A percentile compares a stretch with the other conserved stretches of the same genome.
Evolutionary conservation across 352 stramenopile species (phyloP).

Genomic region (Globisporangium rhizosaccharum): DNA sequence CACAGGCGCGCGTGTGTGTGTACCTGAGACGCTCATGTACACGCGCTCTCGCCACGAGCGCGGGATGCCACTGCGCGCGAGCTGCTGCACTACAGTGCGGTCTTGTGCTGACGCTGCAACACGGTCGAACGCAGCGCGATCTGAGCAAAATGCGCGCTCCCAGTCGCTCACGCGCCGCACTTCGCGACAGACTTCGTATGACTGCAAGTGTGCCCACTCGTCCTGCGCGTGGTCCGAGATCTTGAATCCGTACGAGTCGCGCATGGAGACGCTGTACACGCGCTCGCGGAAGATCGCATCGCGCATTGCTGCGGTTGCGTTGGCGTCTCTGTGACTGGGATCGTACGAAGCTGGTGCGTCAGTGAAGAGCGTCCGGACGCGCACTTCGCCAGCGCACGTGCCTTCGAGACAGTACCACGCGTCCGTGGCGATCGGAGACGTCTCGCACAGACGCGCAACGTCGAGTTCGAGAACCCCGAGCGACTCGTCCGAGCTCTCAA

Average conservation of each 20-base stretch:
- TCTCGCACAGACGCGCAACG: constrained; percentile 27
- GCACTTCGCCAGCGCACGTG: constrained; percentile 51
- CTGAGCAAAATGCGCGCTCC: constrained; percentile 39
- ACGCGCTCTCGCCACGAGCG: constrained; percentile 56
- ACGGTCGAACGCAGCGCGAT: constrained; percentile 28
- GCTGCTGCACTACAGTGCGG: constrained; percentile 23
- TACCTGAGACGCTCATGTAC: constrained; percentile 67
- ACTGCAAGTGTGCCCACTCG: constrained; percentile 59
- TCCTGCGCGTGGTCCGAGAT: constrained; percentile 30
- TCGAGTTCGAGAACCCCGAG: constrained; percentile 55
- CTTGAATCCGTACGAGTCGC: constrained; percentile 66
- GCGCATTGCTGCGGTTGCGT: constrained; percentile 2
- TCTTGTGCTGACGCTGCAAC: constrained; percentile 5
- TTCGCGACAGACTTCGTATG: constrained; percentile 72
- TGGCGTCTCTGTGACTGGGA: constrained; percentile 6
- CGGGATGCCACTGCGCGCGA: constrained; percentile 50
- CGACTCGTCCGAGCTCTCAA: constrained; percentile 29
- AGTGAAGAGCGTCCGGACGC: constrained; percentile 54
- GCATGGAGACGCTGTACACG: constrained; percentile 25
- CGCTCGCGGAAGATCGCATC: constrained; percentile 37
- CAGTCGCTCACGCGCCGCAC: constrained; percentile 61
- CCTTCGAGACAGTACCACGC: constrained; percentile 52
- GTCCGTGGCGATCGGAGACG: constrained; percentile 36
- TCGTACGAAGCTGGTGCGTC: constrained; percentile 17
- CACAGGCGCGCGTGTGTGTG: neutral